Conservation (phyloP, 352 stramenopile species). For the Phytopythium sindhum region DNA sequence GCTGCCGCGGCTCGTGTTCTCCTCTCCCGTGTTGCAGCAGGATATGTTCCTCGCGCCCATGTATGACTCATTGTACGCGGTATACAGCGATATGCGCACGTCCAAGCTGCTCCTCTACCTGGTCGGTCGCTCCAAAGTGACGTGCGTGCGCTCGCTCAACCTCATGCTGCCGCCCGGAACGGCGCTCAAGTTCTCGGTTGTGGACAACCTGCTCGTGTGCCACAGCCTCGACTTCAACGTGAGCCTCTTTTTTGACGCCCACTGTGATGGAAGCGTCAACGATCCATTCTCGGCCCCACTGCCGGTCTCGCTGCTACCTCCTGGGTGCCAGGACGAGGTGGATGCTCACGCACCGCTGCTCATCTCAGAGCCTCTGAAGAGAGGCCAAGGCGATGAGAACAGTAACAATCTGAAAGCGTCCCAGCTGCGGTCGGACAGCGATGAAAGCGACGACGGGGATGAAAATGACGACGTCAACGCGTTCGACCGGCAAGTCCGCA, state of each 20-base stretch:
- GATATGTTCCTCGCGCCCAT: slow-evolving; percentile 64
- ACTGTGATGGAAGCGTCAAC: slow-evolving; percentile 43
- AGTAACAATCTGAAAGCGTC: neutral
- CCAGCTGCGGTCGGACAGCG: neutral
- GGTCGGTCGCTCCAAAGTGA: slow-evolving; percentile 54
- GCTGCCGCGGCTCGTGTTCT: slow-evolving; percentile 70
- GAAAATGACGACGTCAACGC: slow-evolving; percentile 5
- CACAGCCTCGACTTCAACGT: slow-evolving; percentile 82
- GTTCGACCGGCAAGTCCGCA: neutral
- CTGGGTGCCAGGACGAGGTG: slow-evolving; percentile 4
- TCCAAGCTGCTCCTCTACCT: slow-evolving; percentile 72
- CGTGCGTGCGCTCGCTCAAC: slow-evolving; percentile 72
- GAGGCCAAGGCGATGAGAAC: neutral
- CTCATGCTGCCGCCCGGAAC: slow-evolving; percentile 62
- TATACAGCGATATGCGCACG: slow-evolving; percentile 56
- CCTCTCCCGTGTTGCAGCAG: slow-evolving; percentile 39
- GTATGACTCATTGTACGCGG: slow-evolving; percentile 62
- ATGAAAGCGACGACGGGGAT: neutral
- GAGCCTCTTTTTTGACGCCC: slow-evolving; percentile 78
- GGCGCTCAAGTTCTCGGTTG: slow-evolving; percentile 62
- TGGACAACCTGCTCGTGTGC: slow-evolving; percentile 82
- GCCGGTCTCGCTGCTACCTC: slow-evolving; percentile 47
- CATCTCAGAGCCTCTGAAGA: neutral
- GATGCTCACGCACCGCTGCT: neutral
- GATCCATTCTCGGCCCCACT: slow-evolving; percentile 75